Evolutionary conservation across 495 filamentous ascomycete species (phyloP).

Genomic region (Trichocladium antarcticum): DNA sequence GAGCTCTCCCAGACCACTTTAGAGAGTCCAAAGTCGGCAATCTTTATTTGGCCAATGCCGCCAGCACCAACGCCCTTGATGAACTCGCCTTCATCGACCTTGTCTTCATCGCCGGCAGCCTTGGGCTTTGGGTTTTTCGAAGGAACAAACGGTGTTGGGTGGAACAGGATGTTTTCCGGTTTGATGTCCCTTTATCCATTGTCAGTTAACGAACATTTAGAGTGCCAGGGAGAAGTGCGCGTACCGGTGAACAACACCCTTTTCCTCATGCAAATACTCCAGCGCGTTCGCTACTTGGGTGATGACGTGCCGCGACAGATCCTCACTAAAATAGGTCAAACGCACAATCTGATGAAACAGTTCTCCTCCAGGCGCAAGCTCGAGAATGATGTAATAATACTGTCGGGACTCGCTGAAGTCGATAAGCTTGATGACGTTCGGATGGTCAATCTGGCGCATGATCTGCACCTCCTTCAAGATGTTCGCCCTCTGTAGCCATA

Average conservation of each 20-base stretch:
- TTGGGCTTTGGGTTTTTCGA: conserved; percentile 67
- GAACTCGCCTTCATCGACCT: conserved; percentile 94
- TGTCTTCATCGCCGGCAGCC: conserved; percentile 85
- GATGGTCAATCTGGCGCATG: conserved; percentile 92
- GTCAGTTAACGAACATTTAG: background rate
- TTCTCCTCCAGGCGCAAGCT: conserved; percentile 91
- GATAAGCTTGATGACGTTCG: conserved; percentile 84
- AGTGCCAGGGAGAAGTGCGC: too few relatives aligned
- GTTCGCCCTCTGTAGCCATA: conserved; percentile 63
- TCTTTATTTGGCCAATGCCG: conserved; percentile 90
- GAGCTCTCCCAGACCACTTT: conserved; percentile 97
- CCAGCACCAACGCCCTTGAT: conserved; percentile 72
- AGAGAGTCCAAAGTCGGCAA: conserved; percentile 93
- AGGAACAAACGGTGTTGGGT: conserved; percentile 70
- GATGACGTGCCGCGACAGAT: conserved; percentile 89
- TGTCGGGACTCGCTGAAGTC: conserved; percentile 88
- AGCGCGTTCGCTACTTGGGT: conserved; percentile 85
- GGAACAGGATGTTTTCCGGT: conserved; percentile 92
- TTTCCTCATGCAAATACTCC: conserved; percentile 88
- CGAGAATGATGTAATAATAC: conserved; percentile 95
- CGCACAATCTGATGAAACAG: conserved; percentile 98
- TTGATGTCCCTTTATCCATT: conserved; percentile 73
- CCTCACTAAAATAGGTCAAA: conserved; percentile 95
- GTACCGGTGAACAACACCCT: conserved; percentile 93
- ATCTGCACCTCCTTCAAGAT: conserved; percentile 98